Evolutionary conservation across 768 basidiomycete species (phyloP).

Genomic region (Botryobasidium botryosum): DNA sequence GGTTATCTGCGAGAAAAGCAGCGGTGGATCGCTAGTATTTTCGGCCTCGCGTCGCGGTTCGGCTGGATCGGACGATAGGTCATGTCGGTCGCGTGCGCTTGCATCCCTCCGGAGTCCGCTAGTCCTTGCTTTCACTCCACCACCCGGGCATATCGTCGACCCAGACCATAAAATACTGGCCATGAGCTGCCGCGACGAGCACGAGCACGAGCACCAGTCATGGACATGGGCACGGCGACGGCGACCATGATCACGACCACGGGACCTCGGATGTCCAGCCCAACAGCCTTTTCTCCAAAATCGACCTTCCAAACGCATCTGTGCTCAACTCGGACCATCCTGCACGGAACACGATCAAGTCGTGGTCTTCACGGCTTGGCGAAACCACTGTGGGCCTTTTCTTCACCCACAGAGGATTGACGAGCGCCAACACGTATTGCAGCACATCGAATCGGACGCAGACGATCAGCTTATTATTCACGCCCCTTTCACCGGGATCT

Average conservation of each 20-base stretch:
- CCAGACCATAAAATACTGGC: too few species aligned
- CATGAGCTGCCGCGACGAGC: too few species aligned
- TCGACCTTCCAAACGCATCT: constrained; percentile 65
- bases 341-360: constrained; percentile 41
- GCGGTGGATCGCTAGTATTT: too few species aligned
- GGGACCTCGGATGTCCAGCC: constrained; percentile 32
- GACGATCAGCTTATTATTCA: constrained; percentile 72
- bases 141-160: too few species aligned
- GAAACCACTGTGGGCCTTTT: constrained; percentile 37
- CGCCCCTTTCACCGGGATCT: constrained; percentile 79
- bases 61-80: too few species aligned
- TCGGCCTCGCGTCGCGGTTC: too few species aligned
- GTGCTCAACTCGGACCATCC: constrained; percentile 41
- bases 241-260: constrained; percentile 33
- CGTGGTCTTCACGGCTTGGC: constrained; percentile 64
- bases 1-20: too few species aligned
- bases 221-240: constrained; percentile 22
- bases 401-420: background rate
- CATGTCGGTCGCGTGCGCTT: too few species aligned
- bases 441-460: constrained; percentile 80
- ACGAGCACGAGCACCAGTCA: background rate
- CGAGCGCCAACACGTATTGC: too few species aligned
- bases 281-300: constrained; percentile 55
- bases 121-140: too few species aligned
- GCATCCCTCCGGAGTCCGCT: too few species aligned